A percentile compares a stretch with the other conserved stretches of the same genome.
phyloP scores from a whole-genome alignment of 1,284 basidiomycete genomes.

The Neonothopanus nambi region DNA sequence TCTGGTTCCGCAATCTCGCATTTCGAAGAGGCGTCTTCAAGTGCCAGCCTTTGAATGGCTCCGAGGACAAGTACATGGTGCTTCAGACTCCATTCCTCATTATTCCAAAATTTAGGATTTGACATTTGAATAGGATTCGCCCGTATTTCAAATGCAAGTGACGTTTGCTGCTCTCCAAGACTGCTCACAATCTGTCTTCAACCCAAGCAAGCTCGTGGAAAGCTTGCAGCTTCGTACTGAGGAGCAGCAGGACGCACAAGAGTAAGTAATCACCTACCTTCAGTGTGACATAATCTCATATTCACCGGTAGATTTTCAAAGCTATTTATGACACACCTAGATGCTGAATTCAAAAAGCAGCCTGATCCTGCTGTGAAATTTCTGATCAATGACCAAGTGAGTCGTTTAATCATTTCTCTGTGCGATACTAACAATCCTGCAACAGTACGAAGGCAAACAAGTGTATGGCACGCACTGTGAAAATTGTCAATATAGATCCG shows the following conservation, averaged over 20 bases:
- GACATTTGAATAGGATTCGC: constrained; percentile 52
- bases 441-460: constrained; percentile 82
- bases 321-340: constrained; percentile 86
- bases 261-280: constrained; percentile 50
- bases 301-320: constrained; percentile 76
- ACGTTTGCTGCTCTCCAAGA: constrained; percentile 83
- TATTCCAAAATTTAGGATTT: constrained; percentile 11
- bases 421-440: not conserved
- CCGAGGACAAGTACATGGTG: constrained; percentile 56
- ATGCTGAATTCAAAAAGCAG: constrained; percentile 82
- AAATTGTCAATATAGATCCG: constrained; percentile 66
- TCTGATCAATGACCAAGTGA: constrained; percentile 71
- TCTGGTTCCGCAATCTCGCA: constrained; percentile 70
- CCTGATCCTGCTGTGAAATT: constrained; percentile 57
- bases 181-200: constrained; percentile 68
- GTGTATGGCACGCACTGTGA: constrained; percentile 79
- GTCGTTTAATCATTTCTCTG: not conserved
- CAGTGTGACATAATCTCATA: constrained; percentile 16
- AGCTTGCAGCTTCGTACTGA: constrained; percentile 76
- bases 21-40: constrained; percentile 68
- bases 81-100: constrained; percentile 14
- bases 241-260: constrained; percentile 93
- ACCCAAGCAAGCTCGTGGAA: constrained; percentile 81
- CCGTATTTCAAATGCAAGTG: constrained; percentile 72
- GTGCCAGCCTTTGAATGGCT: constrained; percentile 52